These are phyloP conservation scores for Scedosporium boydii DNA, from an alignment of 2,329 filamentous ascomycete genomes.

Conservation along the genomic window DNA sequence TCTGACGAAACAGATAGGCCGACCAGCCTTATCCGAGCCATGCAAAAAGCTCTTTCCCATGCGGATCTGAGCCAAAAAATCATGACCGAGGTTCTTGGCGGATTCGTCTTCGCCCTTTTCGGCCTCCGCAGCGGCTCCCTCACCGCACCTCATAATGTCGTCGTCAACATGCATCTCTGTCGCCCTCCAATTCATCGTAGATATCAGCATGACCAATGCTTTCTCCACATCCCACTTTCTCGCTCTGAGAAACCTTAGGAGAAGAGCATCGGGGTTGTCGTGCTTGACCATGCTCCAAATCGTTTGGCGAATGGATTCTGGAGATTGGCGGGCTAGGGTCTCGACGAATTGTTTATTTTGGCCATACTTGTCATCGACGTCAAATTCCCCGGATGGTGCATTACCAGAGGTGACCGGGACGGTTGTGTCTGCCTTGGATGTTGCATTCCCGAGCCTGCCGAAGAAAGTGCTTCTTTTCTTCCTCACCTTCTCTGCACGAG, in stretches of 20 bases:
- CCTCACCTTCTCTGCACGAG: constrained; percentile 49
- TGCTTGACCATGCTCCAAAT: constrained; percentile 95
- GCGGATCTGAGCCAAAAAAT: constrained; percentile 75
- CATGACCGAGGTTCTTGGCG: constrained; percentile 58
- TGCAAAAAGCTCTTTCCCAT: constrained; percentile 93
- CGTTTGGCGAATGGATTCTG: constrained; percentile 68
- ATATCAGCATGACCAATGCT: constrained; percentile 87
- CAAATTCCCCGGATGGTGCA: constrained; percentile 31
- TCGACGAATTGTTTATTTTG: constrained; percentile 80
- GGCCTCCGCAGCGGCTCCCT: constrained; percentile 57
- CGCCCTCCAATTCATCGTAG: constrained; percentile 85
- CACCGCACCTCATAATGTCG: constrained; percentile 72
- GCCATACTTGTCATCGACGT: constrained; percentile 82
- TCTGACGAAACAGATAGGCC: constrained; percentile 80
- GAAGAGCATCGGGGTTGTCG: constrained; percentile 80
- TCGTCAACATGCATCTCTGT: constrained; percentile 81
- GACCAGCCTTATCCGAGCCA: constrained; percentile 71
- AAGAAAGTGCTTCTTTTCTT: constrained; percentile 67
- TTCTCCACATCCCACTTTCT: constrained; percentile 93
- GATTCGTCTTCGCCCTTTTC: constrained; percentile 46
- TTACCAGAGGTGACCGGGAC: constrained; percentile 22
- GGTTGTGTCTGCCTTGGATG: constrained; percentile 43
- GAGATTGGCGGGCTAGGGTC: constrained; percentile 64
- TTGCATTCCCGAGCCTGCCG: constrained; percentile 29
- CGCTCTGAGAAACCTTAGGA: constrained; percentile 77